These are phyloP conservation scores for Rhizophora apiculata DNA, from an alignment of 345 rosid genomes.

Conservation along the genomic window DNA sequence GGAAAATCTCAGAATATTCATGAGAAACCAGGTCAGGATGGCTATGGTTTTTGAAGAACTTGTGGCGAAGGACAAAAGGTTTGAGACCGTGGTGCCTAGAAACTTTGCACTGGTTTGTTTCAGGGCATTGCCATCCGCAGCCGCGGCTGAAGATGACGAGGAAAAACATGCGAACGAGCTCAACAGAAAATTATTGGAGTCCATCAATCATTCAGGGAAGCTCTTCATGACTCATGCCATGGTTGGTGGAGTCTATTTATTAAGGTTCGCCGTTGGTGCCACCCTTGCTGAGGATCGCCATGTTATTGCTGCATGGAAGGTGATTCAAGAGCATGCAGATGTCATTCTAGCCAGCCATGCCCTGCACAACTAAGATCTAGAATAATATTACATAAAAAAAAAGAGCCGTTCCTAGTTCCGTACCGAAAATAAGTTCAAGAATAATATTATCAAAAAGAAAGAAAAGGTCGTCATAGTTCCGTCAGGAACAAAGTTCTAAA, in stretches of 20 bases:
- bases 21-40: conserved; percentile 39
- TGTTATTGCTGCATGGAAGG: conserved; percentile 45
- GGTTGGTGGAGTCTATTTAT: conserved; percentile 31
- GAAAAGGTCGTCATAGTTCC: too few species aligned
- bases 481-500: too few species aligned
- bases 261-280: conserved; percentile 49
- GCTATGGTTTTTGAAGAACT: conserved; percentile 42
- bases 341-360: background rate
- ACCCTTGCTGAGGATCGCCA: conserved; percentile 45
- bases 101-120: conserved; percentile 55
- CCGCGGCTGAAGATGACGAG: background rate
- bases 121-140: conserved; percentile 25
- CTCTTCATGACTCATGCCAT: conserved; percentile 37
- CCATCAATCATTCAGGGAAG: conserved; percentile 1
- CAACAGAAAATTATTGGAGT: conserved; percentile 30
- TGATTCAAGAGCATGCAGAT: conserved; percentile 22
- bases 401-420: too few species aligned
- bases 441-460: too few species aligned
- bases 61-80: conserved; percentile 29
- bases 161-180: conserved; percentile 22
- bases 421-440: too few species aligned
- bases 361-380: background rate
- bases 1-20: conserved; percentile 30
- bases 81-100: conserved; percentile 34
- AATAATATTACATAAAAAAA: too few species aligned